Evolutionary conservation across 2,329 filamentous ascomycete genomes (phyloP).

Genomic region (Ophiostoma tasmaniense): DNA sequence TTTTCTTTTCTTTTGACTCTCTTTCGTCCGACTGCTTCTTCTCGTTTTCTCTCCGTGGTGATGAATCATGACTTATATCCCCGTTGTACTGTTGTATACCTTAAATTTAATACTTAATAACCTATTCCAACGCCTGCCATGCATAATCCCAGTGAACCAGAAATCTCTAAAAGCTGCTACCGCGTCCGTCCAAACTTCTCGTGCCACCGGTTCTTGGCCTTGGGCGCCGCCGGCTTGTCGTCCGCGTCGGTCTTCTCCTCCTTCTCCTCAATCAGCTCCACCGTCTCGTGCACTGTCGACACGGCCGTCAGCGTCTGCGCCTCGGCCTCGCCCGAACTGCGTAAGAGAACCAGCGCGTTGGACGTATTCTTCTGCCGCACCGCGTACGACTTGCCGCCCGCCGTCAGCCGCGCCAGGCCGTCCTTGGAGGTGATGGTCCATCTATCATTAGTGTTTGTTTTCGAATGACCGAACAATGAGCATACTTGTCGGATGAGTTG

Average conservation of each 20-base stretch:
- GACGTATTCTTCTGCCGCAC: slow-evolving; percentile 60
- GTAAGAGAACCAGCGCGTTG: slow-evolving; percentile 53
- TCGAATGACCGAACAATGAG: no score
- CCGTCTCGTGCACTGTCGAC: slow-evolving; percentile 52
- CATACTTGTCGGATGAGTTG: slow-evolving; percentile 40
- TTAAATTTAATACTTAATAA: not conserved
- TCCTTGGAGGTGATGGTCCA: slow-evolving; percentile 35
- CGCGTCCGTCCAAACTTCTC: slow-evolving; percentile 46
- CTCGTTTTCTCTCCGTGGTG: not conserved
- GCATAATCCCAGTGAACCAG: no score
- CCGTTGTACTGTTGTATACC: not conserved
- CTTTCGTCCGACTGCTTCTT: no score
- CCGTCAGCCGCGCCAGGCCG: slow-evolving; percentile 46
- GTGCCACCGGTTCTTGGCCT: slow-evolving; percentile 49
- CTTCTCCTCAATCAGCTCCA: slow-evolving; percentile 46
- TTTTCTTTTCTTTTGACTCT: no score
- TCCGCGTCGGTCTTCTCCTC: not conserved
- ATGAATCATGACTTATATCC: not conserved
- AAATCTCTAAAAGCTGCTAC: slow-evolving; percentile 24
- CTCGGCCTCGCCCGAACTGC: not conserved
- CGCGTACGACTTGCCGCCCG: slow-evolving; percentile 45
- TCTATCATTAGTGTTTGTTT: slow-evolving; percentile 4
- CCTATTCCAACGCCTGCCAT: no score
- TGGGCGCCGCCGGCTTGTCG: slow-evolving; percentile 20
- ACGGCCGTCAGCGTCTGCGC: slow-evolving; percentile 38